These are phyloP conservation scores for Micractinium conductrix DNA, from an alignment of 139 green algal genomes.

Conservation along the genomic window DNA sequence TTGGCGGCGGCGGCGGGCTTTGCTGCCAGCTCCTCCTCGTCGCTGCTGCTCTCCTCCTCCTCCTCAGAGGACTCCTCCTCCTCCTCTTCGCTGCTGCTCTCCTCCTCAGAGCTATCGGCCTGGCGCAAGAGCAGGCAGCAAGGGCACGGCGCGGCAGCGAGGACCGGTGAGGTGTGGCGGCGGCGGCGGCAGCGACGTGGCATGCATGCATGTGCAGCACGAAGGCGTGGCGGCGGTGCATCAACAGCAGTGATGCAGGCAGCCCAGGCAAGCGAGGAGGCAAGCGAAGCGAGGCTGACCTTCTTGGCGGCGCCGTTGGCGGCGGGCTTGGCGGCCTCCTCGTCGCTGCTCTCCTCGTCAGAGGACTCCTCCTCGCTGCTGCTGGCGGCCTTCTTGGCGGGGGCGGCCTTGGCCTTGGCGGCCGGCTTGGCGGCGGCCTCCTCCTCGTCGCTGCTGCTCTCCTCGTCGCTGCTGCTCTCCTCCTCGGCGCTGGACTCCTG, in stretches of 20 bases:
- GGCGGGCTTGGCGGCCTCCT: slow-evolving; percentile 27
- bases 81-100: slow-evolving; percentile 24
- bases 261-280: neutral
- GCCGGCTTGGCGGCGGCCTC: slow-evolving; percentile 39
- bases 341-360: slow-evolving; percentile 35
- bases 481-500: slow-evolving; percentile 25
- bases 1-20: slow-evolving; percentile 10
- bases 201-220: neutral
- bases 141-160: neutral
- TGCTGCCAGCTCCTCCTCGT: neutral
- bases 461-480: slow-evolving; percentile 44
- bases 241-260: neutral
- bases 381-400: too few relatives aligned
- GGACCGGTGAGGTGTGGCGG: neutral
- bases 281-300: neutral
- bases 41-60: slow-evolving; percentile 18
- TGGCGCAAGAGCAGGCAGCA: neutral
- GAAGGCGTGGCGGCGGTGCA: neutral
- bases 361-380: slow-evolving; percentile 30
- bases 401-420: slow-evolving; percentile 26
- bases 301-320: neutral
- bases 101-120: slow-evolving; percentile 22
- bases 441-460: slow-evolving; percentile 30
- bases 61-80: slow-evolving; percentile 11
- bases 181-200: neutral